phyloP scores from a whole-genome alignment of 371 early-diverging fungal species.

The Mucor mucedo region DNA sequence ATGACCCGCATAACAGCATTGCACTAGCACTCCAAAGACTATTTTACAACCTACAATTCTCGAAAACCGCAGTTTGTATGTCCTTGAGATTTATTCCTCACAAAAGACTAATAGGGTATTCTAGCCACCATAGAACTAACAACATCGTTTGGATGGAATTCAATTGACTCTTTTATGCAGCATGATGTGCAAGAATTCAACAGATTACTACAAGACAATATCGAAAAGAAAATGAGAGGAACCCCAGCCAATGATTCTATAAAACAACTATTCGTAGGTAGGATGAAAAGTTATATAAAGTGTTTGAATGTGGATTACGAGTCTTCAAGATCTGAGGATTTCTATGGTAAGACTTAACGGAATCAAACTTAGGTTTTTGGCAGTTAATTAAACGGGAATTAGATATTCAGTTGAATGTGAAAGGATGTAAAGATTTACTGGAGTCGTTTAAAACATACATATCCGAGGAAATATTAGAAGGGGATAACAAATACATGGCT shows the following conservation, averaged over 20 bases:
- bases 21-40: slow-evolving; percentile 92
- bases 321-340: slow-evolving; percentile 79
- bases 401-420: slow-evolving; percentile 93
- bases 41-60: slow-evolving; percentile 88
- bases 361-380: background rate
- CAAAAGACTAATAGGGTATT: slow-evolving; percentile 84
- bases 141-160: slow-evolving; percentile 83
- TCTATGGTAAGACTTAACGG: slow-evolving; percentile 24
- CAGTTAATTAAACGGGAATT: background rate
- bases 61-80: slow-evolving; percentile 68
- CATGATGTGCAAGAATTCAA: slow-evolving; percentile 97
- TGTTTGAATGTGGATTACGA: slow-evolving; percentile 93
- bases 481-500: slow-evolving; percentile 95
- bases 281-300: slow-evolving; percentile 90
- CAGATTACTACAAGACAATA: slow-evolving; percentile 90
- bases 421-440: slow-evolving; percentile 79
- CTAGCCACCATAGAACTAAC: slow-evolving; percentile 76
- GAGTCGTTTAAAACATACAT: slow-evolving; percentile 91
- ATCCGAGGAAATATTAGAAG: slow-evolving; percentile 88
- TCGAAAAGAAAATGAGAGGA: slow-evolving; percentile 84
- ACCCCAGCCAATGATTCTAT: slow-evolving; percentile 89
- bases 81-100: slow-evolving; percentile 59
- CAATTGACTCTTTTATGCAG: slow-evolving; percentile 90
- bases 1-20: slow-evolving; percentile 81
- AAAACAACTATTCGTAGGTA: slow-evolving; percentile 84